Base-by-base conservation (phyloP, 768 basidiomycete genomes). In the Phlebiopsis flavidoalba region DNA sequence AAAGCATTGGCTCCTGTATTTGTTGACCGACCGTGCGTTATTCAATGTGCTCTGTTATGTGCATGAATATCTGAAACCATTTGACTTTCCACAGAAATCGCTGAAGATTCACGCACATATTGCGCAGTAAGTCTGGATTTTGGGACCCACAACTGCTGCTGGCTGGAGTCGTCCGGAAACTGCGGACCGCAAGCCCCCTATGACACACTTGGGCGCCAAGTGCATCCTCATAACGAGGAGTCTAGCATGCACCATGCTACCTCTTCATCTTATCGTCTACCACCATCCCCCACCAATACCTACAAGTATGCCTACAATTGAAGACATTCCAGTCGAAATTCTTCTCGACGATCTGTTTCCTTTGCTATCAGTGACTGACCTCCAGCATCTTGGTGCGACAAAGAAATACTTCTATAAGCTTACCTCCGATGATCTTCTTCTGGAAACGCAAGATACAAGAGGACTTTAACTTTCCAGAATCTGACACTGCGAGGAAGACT, bases 381-480 rank as follows among this genome's bases (percentile, higher is more conserved):
- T 95, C 21, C 72, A 86, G 3, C 73, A 74, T 47, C 77, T 96
- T 8, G 79, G 79, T 4, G 73, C 72, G n/a, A 87, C 88, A 0
- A 87, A 80, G 73, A 86, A 80, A 64, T 80, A 80, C 70, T 89
- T 93, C 67, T 79, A 83, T 50, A 63, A 72, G 12, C 66, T 89
- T 24, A 83, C 81, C 67, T 76, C 80, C 12, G 91, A 94, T 68
- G 88, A 92, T 60, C 85, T n/a, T 84, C 0, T 79, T 93, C 61
- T 95, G 93, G 93, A 86, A 85, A 69, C 78, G 82, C 31, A 88
- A 83, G 62, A 74, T 91, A 8, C 69, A 78, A 33, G 71, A 73
- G 35, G 93, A 95, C 69, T 94, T 85, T 76, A 91, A 93, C 72
- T 95, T 92, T 66, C 80, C 87, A 8, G 83, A 82, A 3, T 77